phyloP scores from a whole-genome alignment of 495 filamentous ascomycete genomes.

The Jackrogersella multiformis region DNA sequence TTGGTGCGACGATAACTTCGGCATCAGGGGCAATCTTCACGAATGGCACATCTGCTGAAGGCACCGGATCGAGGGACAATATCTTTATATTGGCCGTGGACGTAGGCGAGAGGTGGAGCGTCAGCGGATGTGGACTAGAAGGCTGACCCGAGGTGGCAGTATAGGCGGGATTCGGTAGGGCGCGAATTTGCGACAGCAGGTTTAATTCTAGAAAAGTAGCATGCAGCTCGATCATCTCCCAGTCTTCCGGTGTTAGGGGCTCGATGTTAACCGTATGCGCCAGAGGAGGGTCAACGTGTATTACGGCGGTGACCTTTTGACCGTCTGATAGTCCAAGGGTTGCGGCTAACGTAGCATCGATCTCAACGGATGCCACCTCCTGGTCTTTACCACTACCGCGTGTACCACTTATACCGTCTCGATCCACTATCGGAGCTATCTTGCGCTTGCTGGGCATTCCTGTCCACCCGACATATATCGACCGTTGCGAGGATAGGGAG shows the following conservation, averaged over 20 bases:
- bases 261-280: constrained; percentile 96
- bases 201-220: constrained; percentile 95
- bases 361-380: constrained; percentile 79
- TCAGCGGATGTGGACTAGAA: constrained; percentile 75
- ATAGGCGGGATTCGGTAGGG: constrained; percentile 84
- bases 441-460: constrained; percentile 93
- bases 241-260: constrained; percentile 91
- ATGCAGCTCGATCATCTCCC: constrained; percentile 98
- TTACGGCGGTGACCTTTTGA: constrained; percentile 73
- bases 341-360: constrained; percentile 89
- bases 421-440: constrained; percentile 73
- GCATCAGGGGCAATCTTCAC: constrained; percentile 93
- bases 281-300: constrained; percentile 90
- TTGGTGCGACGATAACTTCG: constrained; percentile 96
- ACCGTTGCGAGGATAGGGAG: constrained; percentile 61
- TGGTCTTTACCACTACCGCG: constrained; percentile 70
- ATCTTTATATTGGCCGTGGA: constrained; percentile 92
- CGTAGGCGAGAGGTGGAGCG: constrained; percentile 92
- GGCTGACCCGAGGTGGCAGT: constrained; percentile 54
- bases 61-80: constrained; percentile 78
- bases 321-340: constrained; percentile 83
- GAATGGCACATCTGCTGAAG: constrained; percentile 73
- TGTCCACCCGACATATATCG: constrained; percentile 91
- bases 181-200: constrained; percentile 90
- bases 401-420: constrained; percentile 71